These are phyloP conservation scores for Elsinoe australis DNA, from an alignment of 2,329 filamentous ascomycete species.

Conservation along the genomic window DNA sequence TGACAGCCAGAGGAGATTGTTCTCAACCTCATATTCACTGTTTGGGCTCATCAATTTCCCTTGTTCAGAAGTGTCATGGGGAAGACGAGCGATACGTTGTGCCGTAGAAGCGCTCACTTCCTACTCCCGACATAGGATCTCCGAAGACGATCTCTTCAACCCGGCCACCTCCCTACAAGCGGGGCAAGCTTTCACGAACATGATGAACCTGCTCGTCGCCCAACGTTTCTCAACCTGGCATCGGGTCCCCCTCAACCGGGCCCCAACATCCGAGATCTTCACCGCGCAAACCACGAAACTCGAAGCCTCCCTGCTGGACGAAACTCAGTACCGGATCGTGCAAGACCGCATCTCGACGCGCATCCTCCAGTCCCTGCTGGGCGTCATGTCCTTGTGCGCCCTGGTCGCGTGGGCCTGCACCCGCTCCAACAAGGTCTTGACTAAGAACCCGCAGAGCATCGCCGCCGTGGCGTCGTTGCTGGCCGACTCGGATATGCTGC, in stretches of 20 bases:
- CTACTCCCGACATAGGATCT: neutral
- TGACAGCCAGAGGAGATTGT: neutral
- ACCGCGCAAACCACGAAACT: neutral
- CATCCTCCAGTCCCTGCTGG: neutral
- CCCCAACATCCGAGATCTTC: neutral
- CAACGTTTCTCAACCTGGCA: neutral
- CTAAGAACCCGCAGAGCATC: constrained; percentile 27
- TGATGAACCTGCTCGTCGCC: neutral
- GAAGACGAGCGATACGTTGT: neutral
- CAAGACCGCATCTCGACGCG: neutral
- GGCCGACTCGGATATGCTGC: constrained; percentile 22
- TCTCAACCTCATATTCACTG: neutral
- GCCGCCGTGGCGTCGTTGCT: constrained; percentile 25
- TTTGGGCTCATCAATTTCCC: neutral
- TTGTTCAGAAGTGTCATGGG: neutral
- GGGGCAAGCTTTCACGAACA: neutral
- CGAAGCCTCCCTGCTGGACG: neutral
- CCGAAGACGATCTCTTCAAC: neutral
- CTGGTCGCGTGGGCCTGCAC: neutral
- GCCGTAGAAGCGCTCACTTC: neutral
- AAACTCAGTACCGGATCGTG: neutral
- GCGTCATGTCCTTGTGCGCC: neutral
- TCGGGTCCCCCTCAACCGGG: neutral
- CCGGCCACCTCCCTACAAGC: neutral
- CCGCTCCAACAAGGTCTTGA: constrained; percentile 20